Evolutionary conservation across 2,329 filamentous ascomycete genomes (phyloP).

Genomic region (Pezizomycotina sp.): DNA sequence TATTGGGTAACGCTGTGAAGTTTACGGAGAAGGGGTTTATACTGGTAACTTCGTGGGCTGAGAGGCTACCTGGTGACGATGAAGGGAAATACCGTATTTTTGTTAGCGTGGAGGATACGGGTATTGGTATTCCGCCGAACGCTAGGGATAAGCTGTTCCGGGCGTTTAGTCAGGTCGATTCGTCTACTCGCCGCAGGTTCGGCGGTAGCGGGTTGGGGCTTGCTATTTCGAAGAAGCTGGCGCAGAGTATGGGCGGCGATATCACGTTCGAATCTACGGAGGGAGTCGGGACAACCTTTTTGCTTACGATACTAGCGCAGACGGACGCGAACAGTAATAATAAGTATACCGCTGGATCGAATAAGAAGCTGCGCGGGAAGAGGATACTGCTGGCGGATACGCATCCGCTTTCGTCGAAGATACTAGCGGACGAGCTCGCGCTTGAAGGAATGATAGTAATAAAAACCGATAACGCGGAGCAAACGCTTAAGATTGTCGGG

Average conservation of each 20-base stretch:
- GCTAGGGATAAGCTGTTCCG: conserved; percentile 37
- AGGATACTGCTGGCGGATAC: conserved; percentile 25
- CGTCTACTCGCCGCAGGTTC: conserved; percentile 37
- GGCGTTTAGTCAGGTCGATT: conserved; percentile 41
- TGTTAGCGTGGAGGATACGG: conserved; percentile 39
- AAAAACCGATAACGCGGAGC: conserved; percentile 20
- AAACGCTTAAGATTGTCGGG: conserved; percentile 20
- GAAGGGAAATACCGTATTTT: conserved; percentile 34
- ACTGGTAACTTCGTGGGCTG: conserved; percentile 29
- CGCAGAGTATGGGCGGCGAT: conserved; percentile 40
- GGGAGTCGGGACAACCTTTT: conserved; percentile 82
- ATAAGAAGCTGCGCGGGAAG: conserved; percentile 23
- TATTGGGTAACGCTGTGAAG: conserved; percentile 45
- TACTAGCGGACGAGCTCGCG: conserved; percentile 24
- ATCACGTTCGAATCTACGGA: conserved; percentile 64
- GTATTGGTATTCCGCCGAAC: conserved; percentile 37
- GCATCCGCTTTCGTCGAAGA: conserved; percentile 25
- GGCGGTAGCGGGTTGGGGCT: conserved; percentile 42
- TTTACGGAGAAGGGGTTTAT: conserved; percentile 43
- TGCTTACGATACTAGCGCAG: conserved; percentile 48
- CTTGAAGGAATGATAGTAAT: conserved; percentile 23
- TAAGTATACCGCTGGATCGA: no score
- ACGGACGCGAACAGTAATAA: no score
- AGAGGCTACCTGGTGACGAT: conserved; percentile 31
- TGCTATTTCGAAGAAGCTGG: conserved; percentile 41